phyloP scores from a whole-genome alignment of 345 rosid species.

The Eucalyptus polybractea region DNA sequence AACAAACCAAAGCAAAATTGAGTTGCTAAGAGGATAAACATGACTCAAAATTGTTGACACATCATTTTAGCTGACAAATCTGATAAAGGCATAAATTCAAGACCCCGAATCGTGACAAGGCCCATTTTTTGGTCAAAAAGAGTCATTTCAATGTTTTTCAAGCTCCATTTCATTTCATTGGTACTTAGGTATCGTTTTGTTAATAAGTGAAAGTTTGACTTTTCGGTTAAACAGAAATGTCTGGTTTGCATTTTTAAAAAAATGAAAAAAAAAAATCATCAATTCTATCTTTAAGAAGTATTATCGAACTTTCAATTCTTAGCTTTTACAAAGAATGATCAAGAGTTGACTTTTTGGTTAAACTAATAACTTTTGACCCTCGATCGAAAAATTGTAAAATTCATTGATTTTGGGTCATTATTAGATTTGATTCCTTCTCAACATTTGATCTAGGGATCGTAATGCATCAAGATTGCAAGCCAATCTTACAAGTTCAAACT shows the following conservation, averaged over 20 bases:
- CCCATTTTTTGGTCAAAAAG: background rate
- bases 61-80: background rate
- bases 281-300: too few relatives aligned
- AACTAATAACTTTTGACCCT: background rate
- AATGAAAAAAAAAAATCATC: background rate
- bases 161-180: background rate
- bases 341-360: background rate
- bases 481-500: background rate
- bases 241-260: background rate
- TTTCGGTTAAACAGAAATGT: background rate
- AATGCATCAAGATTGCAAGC: background rate
- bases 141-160: background rate
- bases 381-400: background rate
- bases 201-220: background rate
- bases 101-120: accelerated
- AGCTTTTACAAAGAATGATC: background rate
- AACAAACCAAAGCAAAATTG: too few relatives aligned
- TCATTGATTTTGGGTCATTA: background rate
- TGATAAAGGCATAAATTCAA: background rate
- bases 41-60: too few relatives aligned
- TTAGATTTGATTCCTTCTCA: background rate
- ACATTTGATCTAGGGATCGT: too few relatives aligned
- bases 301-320: too few relatives aligned
- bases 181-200: background rate
- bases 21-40: too few relatives aligned